phyloP scores from a whole-genome alignment of 371 early-diverging fungal species.

The Haplosporangium sp. region DNA sequence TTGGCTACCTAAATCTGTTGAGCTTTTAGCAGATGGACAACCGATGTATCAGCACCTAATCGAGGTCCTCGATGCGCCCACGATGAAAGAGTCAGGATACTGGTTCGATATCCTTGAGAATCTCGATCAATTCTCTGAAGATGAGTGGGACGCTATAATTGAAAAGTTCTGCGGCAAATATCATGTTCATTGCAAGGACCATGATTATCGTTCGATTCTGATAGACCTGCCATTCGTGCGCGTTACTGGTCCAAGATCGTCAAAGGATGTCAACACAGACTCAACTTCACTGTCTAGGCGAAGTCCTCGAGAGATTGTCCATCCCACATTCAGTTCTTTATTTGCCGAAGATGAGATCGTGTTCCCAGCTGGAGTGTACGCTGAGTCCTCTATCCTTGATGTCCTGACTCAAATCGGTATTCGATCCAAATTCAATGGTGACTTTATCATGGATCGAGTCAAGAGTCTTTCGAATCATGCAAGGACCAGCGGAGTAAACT shows the following conservation, averaged over 20 bases:
- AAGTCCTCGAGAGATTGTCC: slow-evolving; percentile 8
- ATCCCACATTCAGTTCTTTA: slow-evolving; percentile 3
- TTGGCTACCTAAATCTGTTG: slow-evolving; percentile 19
- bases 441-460: slow-evolving; percentile 11
- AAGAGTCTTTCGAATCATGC: neutral
- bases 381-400: neutral
- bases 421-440: slow-evolving; percentile 11
- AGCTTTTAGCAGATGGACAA: slow-evolving; percentile 17
- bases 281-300: neutral
- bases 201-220: slow-evolving; percentile 3
- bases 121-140: neutral
- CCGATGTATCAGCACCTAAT: slow-evolving; percentile 1
- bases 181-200: slow-evolving; percentile 8
- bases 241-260: slow-evolving; percentile 3
- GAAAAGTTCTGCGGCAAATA: slow-evolving; percentile 6
- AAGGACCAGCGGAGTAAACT: neutral
- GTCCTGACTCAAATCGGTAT: slow-evolving; percentile 25
- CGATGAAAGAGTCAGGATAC: slow-evolving; percentile 20
- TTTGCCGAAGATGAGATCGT: slow-evolving; percentile 19
- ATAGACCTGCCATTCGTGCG: slow-evolving; percentile 13
- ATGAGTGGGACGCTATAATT: slow-evolving; percentile 25
- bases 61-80: neutral
- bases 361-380: slow-evolving; percentile 25
- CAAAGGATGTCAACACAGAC: no score
- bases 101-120: slow-evolving; percentile 19